phyloP scores from a whole-genome alignment of 495 filamentous ascomycete genomes.

The Lasiosphaeris hirsuta region DNA sequence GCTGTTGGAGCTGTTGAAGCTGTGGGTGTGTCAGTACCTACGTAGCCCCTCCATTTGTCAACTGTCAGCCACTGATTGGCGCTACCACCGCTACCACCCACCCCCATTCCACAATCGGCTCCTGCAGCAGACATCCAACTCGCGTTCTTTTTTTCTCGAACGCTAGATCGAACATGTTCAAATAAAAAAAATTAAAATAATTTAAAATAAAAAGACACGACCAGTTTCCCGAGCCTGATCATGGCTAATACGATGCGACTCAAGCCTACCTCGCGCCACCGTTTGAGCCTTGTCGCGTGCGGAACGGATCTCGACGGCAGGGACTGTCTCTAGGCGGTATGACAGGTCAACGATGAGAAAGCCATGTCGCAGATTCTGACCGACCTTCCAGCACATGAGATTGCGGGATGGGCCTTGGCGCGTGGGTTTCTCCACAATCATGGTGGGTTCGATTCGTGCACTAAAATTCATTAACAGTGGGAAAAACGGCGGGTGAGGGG shows the following conservation, averaged over 20 bases:
- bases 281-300: background rate
- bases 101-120: no score
- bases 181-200: no score
- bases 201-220: background rate
- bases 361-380: background rate
- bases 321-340: background rate
- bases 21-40: no score
- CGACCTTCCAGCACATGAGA: background rate
- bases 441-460: conserved; percentile 2
- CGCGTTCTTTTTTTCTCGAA: no score
- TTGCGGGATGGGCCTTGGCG: conserved; percentile 18
- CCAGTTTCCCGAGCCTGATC: background rate
- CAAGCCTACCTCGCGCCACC: background rate
- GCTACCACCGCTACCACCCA: no score
- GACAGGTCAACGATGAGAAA: conserved; percentile 4
- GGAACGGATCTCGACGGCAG: background rate
- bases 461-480: background rate
- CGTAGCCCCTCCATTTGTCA: no score
- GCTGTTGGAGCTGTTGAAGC: no score
- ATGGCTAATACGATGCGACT: conserved; percentile 1
- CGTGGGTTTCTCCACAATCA: conserved; percentile 12
- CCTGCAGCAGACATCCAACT: no score
- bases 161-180: background rate
- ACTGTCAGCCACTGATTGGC: no score
- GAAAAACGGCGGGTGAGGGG: background rate